Conservation (phyloP, 805 yeast genomes). For the Kluyveromyces lactis region DNA sequence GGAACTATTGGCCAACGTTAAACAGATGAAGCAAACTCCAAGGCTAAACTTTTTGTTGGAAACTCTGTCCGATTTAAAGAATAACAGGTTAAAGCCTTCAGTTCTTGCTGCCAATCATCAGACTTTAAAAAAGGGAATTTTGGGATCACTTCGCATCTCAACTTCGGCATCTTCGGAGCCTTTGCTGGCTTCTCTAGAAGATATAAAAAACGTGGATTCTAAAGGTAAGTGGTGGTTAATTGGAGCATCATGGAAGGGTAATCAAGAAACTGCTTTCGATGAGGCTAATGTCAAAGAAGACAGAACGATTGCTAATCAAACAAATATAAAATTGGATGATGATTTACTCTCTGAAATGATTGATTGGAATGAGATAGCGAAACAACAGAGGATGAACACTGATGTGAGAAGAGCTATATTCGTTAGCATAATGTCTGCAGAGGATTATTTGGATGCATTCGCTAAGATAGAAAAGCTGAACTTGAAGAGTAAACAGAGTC, state of each 20-base stretch:
- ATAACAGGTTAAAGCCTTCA: constrained; percentile 59
- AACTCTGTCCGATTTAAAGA: constrained; percentile 75
- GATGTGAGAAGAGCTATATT: constrained; percentile 91
- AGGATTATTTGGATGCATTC: constrained; percentile 83
- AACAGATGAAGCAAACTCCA: constrained; percentile 41
- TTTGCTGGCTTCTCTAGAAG: constrained; percentile 73
- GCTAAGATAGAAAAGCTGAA: constrained; percentile 72
- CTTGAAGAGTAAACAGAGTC: constrained; percentile 68
- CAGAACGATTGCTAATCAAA: constrained; percentile 9
- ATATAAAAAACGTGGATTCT: constrained; percentile 65
- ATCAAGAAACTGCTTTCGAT: constrained; percentile 27
- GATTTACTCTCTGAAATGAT: constrained; percentile 64
- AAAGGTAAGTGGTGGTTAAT: constrained; percentile 99
- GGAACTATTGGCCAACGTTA: constrained; percentile 19
- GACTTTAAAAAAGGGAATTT: constrained; percentile 40
- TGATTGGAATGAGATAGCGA: constrained; percentile 84
- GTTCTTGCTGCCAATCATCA: constrained; percentile 24
- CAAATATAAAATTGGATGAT: constrained; percentile 33
- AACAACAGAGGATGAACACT: constrained; percentile 86
- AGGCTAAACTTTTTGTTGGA: constrained; percentile 81
- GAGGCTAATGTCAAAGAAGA: constrained; percentile 15
- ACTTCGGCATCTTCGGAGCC: constrained; percentile 44
- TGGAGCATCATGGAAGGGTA: constrained; percentile 95
- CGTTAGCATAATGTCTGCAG: constrained; percentile 90
- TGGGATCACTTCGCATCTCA: constrained; percentile 40